A percentile compares a stretch with the other conserved stretches of the same genome.
phyloP scores from a whole-genome alignment of 441 rosid species.

The Aleurites moluccanus region DNA sequence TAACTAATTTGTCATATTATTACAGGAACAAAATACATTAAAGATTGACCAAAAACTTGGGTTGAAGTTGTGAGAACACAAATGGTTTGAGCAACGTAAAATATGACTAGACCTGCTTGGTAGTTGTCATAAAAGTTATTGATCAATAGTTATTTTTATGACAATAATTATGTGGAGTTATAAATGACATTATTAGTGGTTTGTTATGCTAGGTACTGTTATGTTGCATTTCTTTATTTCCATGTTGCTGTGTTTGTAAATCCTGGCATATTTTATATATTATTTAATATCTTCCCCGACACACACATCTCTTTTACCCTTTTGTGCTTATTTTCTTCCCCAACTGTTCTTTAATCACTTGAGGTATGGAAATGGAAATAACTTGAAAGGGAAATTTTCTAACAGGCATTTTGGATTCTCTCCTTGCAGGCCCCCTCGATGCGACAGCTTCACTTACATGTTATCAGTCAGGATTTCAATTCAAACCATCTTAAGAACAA shows the following conservation, averaged over 20 bases:
- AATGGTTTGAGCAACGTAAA: neutral
- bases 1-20: neutral
- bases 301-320: neutral
- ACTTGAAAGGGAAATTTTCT: neutral
- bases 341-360: neutral
- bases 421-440: slow-evolving; percentile 71
- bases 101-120: too few species aligned
- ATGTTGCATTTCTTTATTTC: neutral
- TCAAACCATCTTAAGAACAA: slow-evolving; percentile 77
- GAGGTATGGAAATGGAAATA: neutral
- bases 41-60: neutral
- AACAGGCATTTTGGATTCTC: slow-evolving; percentile 5
- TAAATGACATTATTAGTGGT: neutral
- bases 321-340: neutral
- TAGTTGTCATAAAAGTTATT: neutral
- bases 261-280: neutral
- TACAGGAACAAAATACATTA: neutral
- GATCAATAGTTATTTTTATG: neutral
- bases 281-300: neutral
- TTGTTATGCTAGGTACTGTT: neutral
- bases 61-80: neutral
- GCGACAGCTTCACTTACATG: slow-evolving; percentile 92
- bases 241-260: neutral
- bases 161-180: neutral
- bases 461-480: slow-evolving; percentile 89